These are phyloP conservation scores for Dactylorhiza incarnata DNA, from an alignment of 106 monocot species.

Conservation along the genomic window DNA sequence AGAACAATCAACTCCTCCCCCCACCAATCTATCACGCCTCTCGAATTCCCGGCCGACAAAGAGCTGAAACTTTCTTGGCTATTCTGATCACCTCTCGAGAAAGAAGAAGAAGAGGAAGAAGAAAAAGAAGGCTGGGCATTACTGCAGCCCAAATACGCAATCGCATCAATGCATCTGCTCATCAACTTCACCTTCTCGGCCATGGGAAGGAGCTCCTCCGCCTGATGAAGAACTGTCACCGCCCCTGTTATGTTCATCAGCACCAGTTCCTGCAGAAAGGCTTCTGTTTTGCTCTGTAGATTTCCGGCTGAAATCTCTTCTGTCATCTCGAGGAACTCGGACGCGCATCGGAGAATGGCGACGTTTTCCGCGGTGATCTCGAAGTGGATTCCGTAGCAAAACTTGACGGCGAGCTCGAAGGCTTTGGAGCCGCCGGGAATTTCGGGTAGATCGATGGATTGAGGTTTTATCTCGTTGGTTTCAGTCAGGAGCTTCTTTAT, in stretches of 20 bases:
- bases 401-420: slow-evolving; percentile 60
- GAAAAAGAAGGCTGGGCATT: slow-evolving; percentile 32
- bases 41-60: slow-evolving; percentile 8
- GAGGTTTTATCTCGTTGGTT: slow-evolving; percentile 12
- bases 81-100: background rate
- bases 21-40: slow-evolving; percentile 63
- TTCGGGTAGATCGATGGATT: slow-evolving; percentile 38
- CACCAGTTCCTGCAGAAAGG: slow-evolving; percentile 48
- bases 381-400: slow-evolving; percentile 62
- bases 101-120: background rate
- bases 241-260: slow-evolving; percentile 40
- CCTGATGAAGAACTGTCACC: slow-evolving; percentile 52
- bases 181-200: slow-evolving; percentile 58
- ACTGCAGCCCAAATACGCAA: slow-evolving; percentile 47
- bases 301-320: slow-evolving; percentile 59
- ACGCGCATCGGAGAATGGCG: slow-evolving; percentile 64
- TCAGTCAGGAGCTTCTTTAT: slow-evolving; percentile 37
- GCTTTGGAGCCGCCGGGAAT: slow-evolving; percentile 70
- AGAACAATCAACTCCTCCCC: slow-evolving; percentile 64
- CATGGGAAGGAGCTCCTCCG: slow-evolving; percentile 51
- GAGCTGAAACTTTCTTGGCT: slow-evolving; percentile 17
- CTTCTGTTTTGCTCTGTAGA: slow-evolving; percentile 43
- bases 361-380: slow-evolving; percentile 53
- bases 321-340: slow-evolving; percentile 83
- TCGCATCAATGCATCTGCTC: slow-evolving; percentile 62